Conservation (phyloP, 768 basidiomycete species). For the Trametes maxima region DNA sequence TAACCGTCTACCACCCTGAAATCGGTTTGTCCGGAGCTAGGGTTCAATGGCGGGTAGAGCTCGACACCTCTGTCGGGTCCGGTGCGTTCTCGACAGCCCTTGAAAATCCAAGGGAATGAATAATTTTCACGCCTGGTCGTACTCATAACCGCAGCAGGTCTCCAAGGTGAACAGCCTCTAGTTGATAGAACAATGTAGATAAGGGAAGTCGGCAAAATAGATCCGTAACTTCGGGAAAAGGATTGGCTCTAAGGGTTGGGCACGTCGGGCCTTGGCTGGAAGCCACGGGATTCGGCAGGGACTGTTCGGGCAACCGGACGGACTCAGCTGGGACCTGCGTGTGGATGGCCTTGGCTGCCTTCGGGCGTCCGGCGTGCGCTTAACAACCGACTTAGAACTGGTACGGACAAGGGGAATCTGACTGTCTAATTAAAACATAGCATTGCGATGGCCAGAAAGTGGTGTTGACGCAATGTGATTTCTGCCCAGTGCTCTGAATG, state of each 20-base stretch:
- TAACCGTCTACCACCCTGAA: slow-evolving; percentile 74
- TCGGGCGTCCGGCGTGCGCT: slow-evolving; percentile 61
- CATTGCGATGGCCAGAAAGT: slow-evolving; percentile 76
- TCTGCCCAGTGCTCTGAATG: slow-evolving; percentile 84
- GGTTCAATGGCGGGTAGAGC: slow-evolving; percentile 75
- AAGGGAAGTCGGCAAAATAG: slow-evolving; percentile 83
- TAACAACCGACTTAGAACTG: slow-evolving; percentile 76
- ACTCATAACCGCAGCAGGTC: slow-evolving; percentile 82
- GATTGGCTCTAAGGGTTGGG: slow-evolving; percentile 81
- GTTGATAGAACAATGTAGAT: slow-evolving; percentile 80
- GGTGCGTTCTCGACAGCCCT: slow-evolving; percentile 76
- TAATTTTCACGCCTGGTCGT: slow-evolving; percentile 71
- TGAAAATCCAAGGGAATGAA: slow-evolving; percentile 80
- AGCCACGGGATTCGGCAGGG: slow-evolving; percentile 70
- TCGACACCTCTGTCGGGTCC: slow-evolving; percentile 70
- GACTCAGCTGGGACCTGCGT: slow-evolving; percentile 43
- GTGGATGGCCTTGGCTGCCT: slow-evolving; percentile 56
- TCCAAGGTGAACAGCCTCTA: slow-evolving; percentile 83
- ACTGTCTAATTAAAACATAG: slow-evolving; percentile 86
- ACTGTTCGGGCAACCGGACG: slow-evolving; percentile 61
- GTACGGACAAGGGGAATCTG: slow-evolving; percentile 82
- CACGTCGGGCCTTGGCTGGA: slow-evolving; percentile 76
- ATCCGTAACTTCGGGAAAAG: slow-evolving; percentile 81
- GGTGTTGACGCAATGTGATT: slow-evolving; percentile 82
- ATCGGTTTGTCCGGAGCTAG: slow-evolving; percentile 75